These are phyloP conservation scores for Scheffersomyces coipomensis DNA, from an alignment of 805 yeast genomes.

Conservation along the genomic window DNA sequence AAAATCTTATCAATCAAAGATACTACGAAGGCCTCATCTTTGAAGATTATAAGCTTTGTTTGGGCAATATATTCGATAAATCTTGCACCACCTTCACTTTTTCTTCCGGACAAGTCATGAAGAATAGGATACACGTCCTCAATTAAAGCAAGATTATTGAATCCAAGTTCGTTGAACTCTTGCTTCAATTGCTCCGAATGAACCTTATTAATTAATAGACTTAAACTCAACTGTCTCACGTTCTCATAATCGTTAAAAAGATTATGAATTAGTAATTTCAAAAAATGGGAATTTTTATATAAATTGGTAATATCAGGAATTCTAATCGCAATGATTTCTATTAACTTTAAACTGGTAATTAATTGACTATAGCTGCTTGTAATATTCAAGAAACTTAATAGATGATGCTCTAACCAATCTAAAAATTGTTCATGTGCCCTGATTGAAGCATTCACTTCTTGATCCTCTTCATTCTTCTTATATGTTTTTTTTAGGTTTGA, in stretches of 20 bases:
- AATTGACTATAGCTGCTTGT: constrained; percentile 47
- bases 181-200: not conserved
- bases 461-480: constrained; percentile 14
- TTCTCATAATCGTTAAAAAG: constrained; percentile 76
- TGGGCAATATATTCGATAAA: constrained; percentile 51
- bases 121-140: constrained; percentile 17
- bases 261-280: constrained; percentile 48
- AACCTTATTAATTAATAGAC: not conserved
- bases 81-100: constrained; percentile 79
- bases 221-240: constrained; percentile 55
- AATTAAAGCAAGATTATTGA: constrained; percentile 5
- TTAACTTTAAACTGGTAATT: constrained; percentile 7
- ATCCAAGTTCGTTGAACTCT: constrained; percentile 6
- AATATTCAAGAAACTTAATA: constrained; percentile 46
- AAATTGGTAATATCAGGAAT: not conserved
- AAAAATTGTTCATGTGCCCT: constrained; percentile 5
- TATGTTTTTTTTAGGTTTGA: constrained; percentile 47
- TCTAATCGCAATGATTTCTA: not conserved
- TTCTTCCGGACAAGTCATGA: constrained; percentile 51
- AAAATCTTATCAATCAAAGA: constrained; percentile 33
- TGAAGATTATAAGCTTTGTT: constrained; percentile 22
- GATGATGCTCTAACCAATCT: constrained; percentile 20
- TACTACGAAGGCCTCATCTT: constrained; percentile 22
- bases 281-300: not conserved
- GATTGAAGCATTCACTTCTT: not conserved